Base-by-base conservation (phyloP, 23 red algal genomes). In the Pyropia yezoensis region DNA sequence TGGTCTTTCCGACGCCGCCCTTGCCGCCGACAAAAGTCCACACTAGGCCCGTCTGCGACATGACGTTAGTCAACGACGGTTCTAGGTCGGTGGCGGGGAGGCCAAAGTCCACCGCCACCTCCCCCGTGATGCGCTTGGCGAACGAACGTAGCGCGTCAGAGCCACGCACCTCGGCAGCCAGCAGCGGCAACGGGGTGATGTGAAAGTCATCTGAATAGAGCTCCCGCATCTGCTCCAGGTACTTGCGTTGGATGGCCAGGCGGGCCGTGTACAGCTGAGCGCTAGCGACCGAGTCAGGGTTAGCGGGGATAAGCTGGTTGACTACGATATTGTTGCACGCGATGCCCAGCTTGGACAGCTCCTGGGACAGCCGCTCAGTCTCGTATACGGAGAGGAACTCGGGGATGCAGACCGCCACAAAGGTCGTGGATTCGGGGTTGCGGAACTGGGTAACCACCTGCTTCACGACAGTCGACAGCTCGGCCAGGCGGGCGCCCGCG, bases 181-280 rank as follows among this genome's bases (percentile, higher is more conserved):
- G 66, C 56, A 98, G 67, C 1, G 94, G 94, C 57, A 98, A 58
- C 2, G 74, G 49, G n/a, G 87, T 91, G 19, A 98, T 80, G 34
- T 98, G 94, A 88, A 98, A 98, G 63, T 98, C 94, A 28, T 88
- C 85, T 1, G 71, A 80, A 63, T 98, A 98, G 20, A 98, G 74
- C 30, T 98, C 94, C 49, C 66, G 69, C 50, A 98, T 81, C 71
- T 98, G 82, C 81, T 90, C 74, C 50, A 98, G 70, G 54, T 98
- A 98, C 63, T 90, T 91, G 16, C 39, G 62, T 57, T 98, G 94
- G 61, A 98, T 91, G 27, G 47, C 68, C 29, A 91, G 67, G 50
- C 94, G 71, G 26, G 94, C 79, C 26, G 75, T 59, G 64, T 80
- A 98, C 51, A 98, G 71, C 14, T 82, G 29, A 33, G 73, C 77